Base-by-base conservation (phyloP, 2,329 filamentous ascomycete species). In the Torrubiella hemipterigena region DNA sequence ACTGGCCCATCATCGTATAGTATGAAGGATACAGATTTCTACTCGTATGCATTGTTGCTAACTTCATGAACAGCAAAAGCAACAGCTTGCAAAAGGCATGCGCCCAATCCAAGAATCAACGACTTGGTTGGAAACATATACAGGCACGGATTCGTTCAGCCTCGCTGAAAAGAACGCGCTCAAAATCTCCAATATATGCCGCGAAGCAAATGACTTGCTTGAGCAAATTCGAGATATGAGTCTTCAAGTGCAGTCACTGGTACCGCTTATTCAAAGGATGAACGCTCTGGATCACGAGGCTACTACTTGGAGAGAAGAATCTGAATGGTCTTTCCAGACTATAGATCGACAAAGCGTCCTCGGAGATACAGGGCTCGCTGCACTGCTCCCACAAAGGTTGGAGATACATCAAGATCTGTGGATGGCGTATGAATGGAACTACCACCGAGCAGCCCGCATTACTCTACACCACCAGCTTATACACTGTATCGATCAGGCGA, bases 401-500 rank as follows among this genome's bases (percentile, higher is more conserved):
- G 44, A 59, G 32, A 36, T 60, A 3, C 56, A 58, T 32, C 35
- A 42, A 4, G 56, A 59, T 38, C 31, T 58, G 1, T 59, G 56
- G 56, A 55, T 54, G 35, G 49, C 52, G 5, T 60, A 60, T 25
- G 56, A 59, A 35, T 58, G 54, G 52, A 56, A 59, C 28, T 59
- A 59, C 29, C 52, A 58, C 27, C 45, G 55, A 3, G 48, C 54
- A 17, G 54, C 52, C 5, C 46, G 54, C 4, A 54, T 58, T 16
- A 46, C 56, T n/a, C 42, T 58, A 5, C 46, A 53, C 12, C 46
- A 54, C 30, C 52, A 56, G 14, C 34, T 58, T 1, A 30, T 57
- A 3, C 36, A 45, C 21, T 58, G 51, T 26, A 21, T 52, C 19
- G 31, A 17, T 8, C 16, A 32, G 13, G 20, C 23, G 6, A 13